Evolutionary conservation across 768 basidiomycete genomes (phyloP), one percentile per base, ranked within the genome.

Genomic region (Lactifluus volemus): DNA sequence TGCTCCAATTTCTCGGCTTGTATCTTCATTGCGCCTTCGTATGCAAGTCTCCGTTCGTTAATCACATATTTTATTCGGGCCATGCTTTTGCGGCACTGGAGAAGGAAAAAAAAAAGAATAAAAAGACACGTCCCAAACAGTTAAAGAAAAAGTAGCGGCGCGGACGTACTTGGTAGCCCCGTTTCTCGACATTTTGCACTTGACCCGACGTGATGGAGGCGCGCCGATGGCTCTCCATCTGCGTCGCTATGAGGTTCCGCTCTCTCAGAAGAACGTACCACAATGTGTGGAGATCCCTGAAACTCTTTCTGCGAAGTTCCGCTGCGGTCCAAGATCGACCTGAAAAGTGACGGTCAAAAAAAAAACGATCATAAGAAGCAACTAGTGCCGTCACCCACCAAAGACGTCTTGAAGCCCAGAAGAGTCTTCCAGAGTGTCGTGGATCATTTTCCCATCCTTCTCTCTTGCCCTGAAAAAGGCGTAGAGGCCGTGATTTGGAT

Each of bases 201-300:
- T 34, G 3, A 15, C 42, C 42, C 7, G 42, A n/a, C 17, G 55
- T 25, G 61, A 14, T 83, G 83, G 65, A 87, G 3, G 52, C 69
- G 66, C 92, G 76, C 63, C 88, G 78, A 45, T 80, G 77, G 69
- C 94, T 92, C 65, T 89, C 89, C 63, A 76, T 79, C 72, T 98
- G 95, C 9, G 94, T 92, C 10, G 89, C 88, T 59, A 98, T 78
- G 30, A 96, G 76, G 73, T 98, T 99, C 4, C 89, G 82, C 73
- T 99, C 97, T 65, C 92, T 79, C 49, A 93, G 68, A 29, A 92
- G 76, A 51, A 98, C 79, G 71, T 96, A 98, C 96, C 97, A 99
- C 41, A 99, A 78, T 9, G 85, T 89, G 72, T 99, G 97, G 63
- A 99, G 76, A 70, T 98, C 95, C 61, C 83, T 81, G 77, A 98